A percentile compares a stretch with the other conserved stretches of the same genome.
phyloP scores from a whole-genome alignment of 2,329 filamentous ascomycete species.

The Ascochyta clinopodiicola region DNA sequence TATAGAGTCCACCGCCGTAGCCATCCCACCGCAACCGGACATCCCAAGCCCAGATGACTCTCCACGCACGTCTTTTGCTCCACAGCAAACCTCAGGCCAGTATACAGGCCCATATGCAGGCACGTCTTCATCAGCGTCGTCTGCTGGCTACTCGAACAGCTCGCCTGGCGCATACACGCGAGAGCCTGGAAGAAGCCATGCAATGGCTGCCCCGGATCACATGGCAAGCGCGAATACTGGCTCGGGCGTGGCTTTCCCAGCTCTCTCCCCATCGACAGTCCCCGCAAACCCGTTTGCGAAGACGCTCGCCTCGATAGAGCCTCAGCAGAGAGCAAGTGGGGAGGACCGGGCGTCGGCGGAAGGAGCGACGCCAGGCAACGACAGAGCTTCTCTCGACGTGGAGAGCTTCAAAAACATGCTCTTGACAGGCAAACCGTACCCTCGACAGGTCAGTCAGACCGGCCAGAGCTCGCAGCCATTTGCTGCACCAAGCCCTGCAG shows the following conservation, averaged over 20 bases:
- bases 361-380: conserved; percentile 29
- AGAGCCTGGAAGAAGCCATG: conserved; percentile 31
- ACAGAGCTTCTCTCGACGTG: conserved; percentile 68
- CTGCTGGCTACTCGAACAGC: conserved; percentile 29
- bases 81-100: conserved; percentile 5
- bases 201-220: conserved; percentile 32
- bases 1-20: conserved; percentile 51
- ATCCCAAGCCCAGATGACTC: conserved; percentile 30
- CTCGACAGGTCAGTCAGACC: conserved; percentile 35
- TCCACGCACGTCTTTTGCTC: conserved; percentile 24
- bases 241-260: conserved; percentile 19
- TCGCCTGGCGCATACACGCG: conserved; percentile 21
- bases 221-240: conserved; percentile 33
- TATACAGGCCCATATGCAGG: conserved; percentile 20
- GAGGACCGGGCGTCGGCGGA: conserved; percentile 39
- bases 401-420: conserved; percentile 78
- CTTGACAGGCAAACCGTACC: conserved; percentile 70
- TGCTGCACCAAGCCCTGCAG: conserved; percentile 30
- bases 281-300: conserved; percentile 48
- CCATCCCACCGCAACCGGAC: conserved; percentile 44
- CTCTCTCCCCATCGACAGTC: conserved; percentile 27
- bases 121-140: conserved; percentile 23
- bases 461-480: conserved; percentile 33
- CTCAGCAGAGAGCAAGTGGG: conserved; percentile 30
- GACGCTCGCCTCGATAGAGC: conserved; percentile 49